Evolutionary conservation across 163 green algal species (phyloP).

Genomic region (Picocystis sp.): DNA sequence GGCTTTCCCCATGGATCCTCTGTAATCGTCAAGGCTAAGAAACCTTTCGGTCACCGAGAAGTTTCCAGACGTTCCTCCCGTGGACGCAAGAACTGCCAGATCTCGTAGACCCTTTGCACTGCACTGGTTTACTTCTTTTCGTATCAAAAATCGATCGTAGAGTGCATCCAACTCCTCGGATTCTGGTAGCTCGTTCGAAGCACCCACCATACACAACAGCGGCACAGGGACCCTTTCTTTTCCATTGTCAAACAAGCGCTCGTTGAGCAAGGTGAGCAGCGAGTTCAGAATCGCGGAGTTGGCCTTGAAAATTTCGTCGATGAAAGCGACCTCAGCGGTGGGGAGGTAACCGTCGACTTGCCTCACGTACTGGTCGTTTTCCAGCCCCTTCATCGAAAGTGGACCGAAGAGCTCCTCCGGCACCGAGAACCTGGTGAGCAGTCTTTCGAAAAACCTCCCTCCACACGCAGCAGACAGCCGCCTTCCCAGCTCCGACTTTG

Average conservation of each 20-base stretch:
- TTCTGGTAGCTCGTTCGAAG: constrained; percentile 12
- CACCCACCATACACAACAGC: constrained; percentile 14
- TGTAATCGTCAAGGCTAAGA: background rate
- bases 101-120: background rate
- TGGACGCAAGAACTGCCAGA: background rate
- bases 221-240: constrained; percentile 25
- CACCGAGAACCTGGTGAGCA: constrained; percentile 1
- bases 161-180: constrained; percentile 9
- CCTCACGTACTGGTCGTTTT: constrained; percentile 15
- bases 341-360: constrained; percentile 10
- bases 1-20: background rate
- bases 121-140: background rate
- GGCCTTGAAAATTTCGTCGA: constrained; percentile 82
- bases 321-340: constrained; percentile 58
- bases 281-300: constrained; percentile 2
- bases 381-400: background rate
- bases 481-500: too few species aligned
- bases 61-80: background rate
- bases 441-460: too few species aligned
- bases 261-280: constrained; percentile 32
- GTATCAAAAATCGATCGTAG: constrained; percentile 12
- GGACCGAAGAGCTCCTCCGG: constrained; percentile 54
- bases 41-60: background rate
- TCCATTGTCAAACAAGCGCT: constrained; percentile 50
- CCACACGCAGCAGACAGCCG: too few species aligned